A percentile compares a stretch with the other conserved stretches of the same genome.
Evolutionary conservation across 306 rosid species (phyloP).

Genomic region (Castanospermum australe): DNA sequence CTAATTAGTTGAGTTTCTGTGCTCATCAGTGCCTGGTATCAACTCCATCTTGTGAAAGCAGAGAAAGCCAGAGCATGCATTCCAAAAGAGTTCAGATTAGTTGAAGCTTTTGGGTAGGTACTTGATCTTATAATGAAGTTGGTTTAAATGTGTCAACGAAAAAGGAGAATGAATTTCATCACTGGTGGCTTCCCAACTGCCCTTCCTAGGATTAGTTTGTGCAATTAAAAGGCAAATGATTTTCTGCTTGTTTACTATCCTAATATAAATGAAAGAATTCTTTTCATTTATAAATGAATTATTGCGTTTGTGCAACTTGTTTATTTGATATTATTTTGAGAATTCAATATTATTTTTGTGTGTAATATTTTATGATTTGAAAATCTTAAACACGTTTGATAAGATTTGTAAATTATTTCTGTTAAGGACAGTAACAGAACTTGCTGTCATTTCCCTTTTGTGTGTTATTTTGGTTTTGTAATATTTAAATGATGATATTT

Average conservation of each 20-base stretch:
- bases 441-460: too few relatives aligned
- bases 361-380: neutral
- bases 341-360: neutral
- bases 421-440: too few relatives aligned
- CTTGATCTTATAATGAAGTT: neutral
- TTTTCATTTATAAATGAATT: neutral
- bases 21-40: slow-evolving; percentile 76
- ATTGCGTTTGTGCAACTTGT: neutral
- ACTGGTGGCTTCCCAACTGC: neutral
- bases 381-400: neutral
- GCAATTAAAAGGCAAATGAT: neutral
- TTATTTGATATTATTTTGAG: neutral
- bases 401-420: neutral
- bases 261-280: neutral
- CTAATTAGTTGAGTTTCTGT: neutral
- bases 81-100: slow-evolving; percentile 84
- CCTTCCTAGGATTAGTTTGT: neutral
- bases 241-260: neutral
- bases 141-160: neutral
- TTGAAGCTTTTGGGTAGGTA: slow-evolving; percentile 94
- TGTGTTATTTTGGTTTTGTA: too few relatives aligned
- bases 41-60: slow-evolving; percentile 87
- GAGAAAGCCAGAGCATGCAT: slow-evolving; percentile 73
- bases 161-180: neutral
- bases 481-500: too few relatives aligned